Conservation (phyloP, 2,329 filamentous ascomycete genomes). For the Epichloe hybrida region DNA sequence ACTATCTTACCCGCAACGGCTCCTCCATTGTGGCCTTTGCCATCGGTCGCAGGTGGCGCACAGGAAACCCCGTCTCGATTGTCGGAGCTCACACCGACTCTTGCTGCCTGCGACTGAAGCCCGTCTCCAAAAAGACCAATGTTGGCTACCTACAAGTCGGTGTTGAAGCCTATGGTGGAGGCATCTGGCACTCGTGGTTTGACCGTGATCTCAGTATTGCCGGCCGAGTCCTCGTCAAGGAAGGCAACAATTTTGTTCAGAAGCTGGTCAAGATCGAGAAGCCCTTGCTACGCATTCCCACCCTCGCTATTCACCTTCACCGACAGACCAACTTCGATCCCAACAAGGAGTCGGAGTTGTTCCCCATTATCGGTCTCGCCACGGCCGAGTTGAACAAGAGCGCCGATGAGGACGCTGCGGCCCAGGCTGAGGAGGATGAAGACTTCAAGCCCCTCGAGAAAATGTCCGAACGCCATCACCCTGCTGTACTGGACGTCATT, state of each 20-base stretch:
- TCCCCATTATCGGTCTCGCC: conserved; percentile 81
- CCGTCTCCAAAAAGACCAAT: conserved; percentile 75
- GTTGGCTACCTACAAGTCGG: conserved; percentile 89
- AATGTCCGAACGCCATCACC: conserved; percentile 74
- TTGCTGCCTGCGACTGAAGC: conserved; percentile 82
- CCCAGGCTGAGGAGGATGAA: conserved; percentile 26
- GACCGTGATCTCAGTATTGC: conserved; percentile 88
- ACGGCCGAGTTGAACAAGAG: conserved; percentile 78
- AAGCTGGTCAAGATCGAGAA: conserved; percentile 83
- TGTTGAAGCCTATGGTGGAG: conserved; percentile 92
- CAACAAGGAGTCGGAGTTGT: conserved; percentile 94
- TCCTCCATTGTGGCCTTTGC: conserved; percentile 89
- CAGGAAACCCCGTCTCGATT: conserved; percentile 84
- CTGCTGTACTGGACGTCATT: conserved; percentile 73
- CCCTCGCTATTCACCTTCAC: conserved; percentile 86
- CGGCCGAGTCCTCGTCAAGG: conserved; percentile 71
- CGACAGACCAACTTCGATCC: conserved; percentile 76
- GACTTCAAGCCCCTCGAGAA: conserved; percentile 64
- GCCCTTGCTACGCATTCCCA: conserved; percentile 84
- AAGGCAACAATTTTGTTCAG: conserved; percentile 59
- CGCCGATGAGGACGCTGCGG: conserved; percentile 33
- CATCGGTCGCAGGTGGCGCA: conserved; percentile 79
- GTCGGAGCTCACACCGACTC: conserved; percentile 95
- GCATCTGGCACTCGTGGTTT: conserved; percentile 98
- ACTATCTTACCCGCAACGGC: conserved; percentile 87